phyloP scores from a whole-genome alignment of 176 grass and related monocot genomes.

The Musa itinerans region DNA sequence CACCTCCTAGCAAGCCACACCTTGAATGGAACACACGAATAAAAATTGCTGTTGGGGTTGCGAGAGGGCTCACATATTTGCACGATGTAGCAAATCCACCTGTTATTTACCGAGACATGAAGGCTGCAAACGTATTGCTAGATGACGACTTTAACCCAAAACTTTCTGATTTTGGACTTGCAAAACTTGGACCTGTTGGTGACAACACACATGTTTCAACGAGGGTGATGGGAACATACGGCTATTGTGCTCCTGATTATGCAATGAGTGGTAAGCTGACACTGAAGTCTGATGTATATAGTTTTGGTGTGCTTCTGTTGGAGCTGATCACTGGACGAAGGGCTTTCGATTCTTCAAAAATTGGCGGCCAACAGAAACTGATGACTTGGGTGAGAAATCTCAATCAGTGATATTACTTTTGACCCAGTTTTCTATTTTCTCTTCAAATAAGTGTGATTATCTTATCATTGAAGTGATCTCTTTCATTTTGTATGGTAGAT shows the following conservation, averaged over 20 bases:
- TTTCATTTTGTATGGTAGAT: no score
- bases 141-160: conserved; percentile 19
- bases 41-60: conserved; percentile 13
- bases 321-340: conserved; percentile 19
- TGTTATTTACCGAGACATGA: conserved; percentile 24
- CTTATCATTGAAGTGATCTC: no score
- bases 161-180: conserved; percentile 25
- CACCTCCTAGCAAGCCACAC: not conserved
- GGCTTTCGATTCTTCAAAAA: conserved; percentile 5
- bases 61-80: conserved; percentile 14
- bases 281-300: conserved; percentile 20
- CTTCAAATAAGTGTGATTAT: no score
- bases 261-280: conserved; percentile 21
- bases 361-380: not conserved
- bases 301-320: conserved; percentile 20
- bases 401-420: not conserved
- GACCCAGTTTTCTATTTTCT: not conserved
- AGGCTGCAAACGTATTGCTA: conserved; percentile 19
- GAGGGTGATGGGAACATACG: conserved; percentile 21
- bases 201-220: conserved; percentile 19
- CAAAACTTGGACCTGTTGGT: conserved; percentile 24
- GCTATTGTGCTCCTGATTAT: conserved; percentile 25
- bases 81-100: conserved; percentile 21
- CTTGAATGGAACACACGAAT: conserved; percentile 16
- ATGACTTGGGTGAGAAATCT: conserved; percentile 5